A percentile compares a stretch with the other conserved stretches of the same genome.
These are phyloP conservation scores for Kodamaea plutei DNA, from an alignment of 1,139 yeast species.

Conservation along the genomic window DNA sequence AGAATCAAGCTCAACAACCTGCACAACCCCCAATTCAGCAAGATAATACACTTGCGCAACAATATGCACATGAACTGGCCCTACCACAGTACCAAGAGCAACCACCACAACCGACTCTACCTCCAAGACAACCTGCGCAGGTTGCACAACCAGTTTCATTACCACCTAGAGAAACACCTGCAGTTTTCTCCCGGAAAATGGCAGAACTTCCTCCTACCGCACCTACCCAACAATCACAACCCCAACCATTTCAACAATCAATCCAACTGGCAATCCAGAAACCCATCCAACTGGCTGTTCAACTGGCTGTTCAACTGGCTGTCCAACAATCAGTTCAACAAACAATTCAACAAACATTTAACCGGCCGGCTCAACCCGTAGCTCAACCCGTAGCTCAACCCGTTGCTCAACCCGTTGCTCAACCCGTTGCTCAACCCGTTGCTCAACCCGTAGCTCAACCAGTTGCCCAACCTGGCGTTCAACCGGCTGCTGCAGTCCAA, in stretches of 20 bases:
- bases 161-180: constrained; percentile 6
- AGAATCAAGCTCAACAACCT: background rate
- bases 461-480: background rate
- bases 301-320: no score
- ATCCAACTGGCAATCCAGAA: no score
- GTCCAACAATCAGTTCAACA: background rate
- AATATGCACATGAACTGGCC: constrained; percentile 1
- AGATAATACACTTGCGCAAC: constrained; percentile 5
- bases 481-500: background rate
- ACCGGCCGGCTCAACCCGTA: background rate
- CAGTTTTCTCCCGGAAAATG: no score
- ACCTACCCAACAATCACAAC: no score
- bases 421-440: constrained; percentile 1
- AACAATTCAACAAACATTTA: background rate
- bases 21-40: no score
- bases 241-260: no score
- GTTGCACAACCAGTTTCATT: constrained; percentile 1
- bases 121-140: background rate
- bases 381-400: no score
- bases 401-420: constrained; percentile 5
- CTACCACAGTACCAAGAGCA: background rate
- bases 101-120: background rate
- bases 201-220: no score
- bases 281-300: no score
- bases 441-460: constrained; percentile 1